These are phyloP conservation scores for Diaporthe ilicicola DNA, from an alignment of 2,329 filamentous ascomycete genomes.

Conservation along the genomic window DNA sequence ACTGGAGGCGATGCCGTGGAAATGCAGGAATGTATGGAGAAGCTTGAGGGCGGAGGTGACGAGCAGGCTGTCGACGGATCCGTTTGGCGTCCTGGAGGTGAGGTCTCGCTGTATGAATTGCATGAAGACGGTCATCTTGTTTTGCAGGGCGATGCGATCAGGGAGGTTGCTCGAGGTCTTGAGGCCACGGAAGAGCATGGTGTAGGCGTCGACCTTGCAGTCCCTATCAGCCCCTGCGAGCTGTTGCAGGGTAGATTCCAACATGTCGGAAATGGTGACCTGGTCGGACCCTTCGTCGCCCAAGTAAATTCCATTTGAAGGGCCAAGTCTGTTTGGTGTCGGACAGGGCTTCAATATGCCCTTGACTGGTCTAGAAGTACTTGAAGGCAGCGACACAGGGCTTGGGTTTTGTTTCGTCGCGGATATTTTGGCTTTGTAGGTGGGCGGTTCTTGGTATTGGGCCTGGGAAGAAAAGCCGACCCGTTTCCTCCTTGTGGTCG, in stretches of 20 bases:
- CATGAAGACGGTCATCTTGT: constrained; percentile 79
- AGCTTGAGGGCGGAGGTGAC: constrained; percentile 81
- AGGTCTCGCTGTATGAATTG: constrained; percentile 89
- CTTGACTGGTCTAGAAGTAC: constrained; percentile 58
- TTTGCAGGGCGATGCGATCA: constrained; percentile 74
- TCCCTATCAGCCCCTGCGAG: constrained; percentile 78
- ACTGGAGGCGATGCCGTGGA: constrained; percentile 72
- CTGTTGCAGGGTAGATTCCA: constrained; percentile 85
- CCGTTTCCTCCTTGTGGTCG: constrained; percentile 59
- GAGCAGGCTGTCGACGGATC: constrained; percentile 72
- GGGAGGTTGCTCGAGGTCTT: constrained; percentile 86
- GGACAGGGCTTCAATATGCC: constrained; percentile 81
- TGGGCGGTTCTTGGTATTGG: constrained; percentile 64
- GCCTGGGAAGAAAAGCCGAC: constrained; percentile 66
- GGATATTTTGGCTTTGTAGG: constrained; percentile 49
- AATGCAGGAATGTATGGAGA: constrained; percentile 79
- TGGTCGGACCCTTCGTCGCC: constrained; percentile 42
- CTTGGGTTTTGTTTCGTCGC: constrained; percentile 50
- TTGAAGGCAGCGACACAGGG: constrained; percentile 49
- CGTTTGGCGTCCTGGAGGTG: constrained; percentile 64
- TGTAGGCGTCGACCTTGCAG: constrained; percentile 85
- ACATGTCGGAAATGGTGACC: constrained; percentile 77
- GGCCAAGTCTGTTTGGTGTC: constrained; percentile 55
- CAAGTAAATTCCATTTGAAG: constrained; percentile 54
- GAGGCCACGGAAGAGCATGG: constrained; percentile 77